phyloP scores from a whole-genome alignment of 768 basidiomycete genomes.

The Lactarius deliciosus region DNA sequence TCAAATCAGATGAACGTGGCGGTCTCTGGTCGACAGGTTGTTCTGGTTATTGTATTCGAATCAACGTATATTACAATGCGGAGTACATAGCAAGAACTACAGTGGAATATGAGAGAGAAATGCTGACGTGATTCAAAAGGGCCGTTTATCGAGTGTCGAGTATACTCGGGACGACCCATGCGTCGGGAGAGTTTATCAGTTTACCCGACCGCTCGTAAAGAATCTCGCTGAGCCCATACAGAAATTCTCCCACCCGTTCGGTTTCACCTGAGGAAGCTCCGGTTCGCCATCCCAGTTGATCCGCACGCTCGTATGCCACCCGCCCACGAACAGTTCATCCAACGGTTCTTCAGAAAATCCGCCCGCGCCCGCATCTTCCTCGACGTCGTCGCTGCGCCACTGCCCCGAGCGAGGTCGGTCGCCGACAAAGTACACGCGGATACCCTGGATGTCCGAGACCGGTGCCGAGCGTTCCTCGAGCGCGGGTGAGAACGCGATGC shows the following conservation, averaged over 20 bases:
- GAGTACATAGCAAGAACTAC: background rate
- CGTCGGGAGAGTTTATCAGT: background rate
- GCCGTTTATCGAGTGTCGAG: background rate
- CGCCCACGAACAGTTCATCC: background rate
- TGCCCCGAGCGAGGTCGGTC: background rate
- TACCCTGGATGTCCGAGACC: constrained; percentile 1
- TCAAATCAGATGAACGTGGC: background rate
- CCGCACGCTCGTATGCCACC: background rate
- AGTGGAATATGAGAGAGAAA: background rate
- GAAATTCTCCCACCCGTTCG: background rate
- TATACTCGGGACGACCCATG: too few relatives aligned
- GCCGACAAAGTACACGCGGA: constrained; percentile 17
- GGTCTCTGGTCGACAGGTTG: background rate
- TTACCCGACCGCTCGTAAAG: constrained; percentile 3
- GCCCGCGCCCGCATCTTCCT: background rate
- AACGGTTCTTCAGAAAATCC: background rate
- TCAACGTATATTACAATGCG: background rate
- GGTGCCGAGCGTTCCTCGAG: background rate
- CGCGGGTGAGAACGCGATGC: constrained; percentile 8
- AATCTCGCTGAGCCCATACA: background rate
- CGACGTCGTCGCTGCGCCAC: background rate
- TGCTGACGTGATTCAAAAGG: background rate
- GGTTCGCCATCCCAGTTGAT: constrained; percentile 15
- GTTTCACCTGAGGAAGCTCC: background rate
- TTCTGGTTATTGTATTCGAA: background rate